Percentiles rank a stretch among this genome's conserved stretches.
phyloP scores from a whole-genome alignment of 495 filamentous ascomycete genomes.

The Cladorrhinum samala region DNA sequence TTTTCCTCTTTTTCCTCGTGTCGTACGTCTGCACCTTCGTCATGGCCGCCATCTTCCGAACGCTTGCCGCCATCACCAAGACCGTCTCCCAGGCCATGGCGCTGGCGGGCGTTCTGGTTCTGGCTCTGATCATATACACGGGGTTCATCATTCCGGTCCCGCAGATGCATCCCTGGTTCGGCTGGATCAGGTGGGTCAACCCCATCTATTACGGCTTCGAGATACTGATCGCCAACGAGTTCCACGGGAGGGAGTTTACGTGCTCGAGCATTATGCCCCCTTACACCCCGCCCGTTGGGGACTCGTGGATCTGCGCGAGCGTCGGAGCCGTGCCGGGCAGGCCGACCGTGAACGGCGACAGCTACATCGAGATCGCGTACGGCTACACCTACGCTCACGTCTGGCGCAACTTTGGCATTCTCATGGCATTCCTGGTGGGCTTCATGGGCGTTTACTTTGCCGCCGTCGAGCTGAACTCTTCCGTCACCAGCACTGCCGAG shows the following conservation, averaged over 20 bases:
- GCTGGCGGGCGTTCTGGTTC: conserved; percentile 61
- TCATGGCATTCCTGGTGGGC: conserved; percentile 60
- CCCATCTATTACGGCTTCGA: conserved; percentile 76
- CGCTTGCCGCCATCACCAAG: conserved; percentile 60
- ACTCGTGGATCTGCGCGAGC: conserved; percentile 51
- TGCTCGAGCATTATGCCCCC: conserved; percentile 40
- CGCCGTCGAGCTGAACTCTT: conserved; percentile 49
- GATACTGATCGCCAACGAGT: conserved; percentile 64
- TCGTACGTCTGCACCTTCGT: conserved; percentile 49
- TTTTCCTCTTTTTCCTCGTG: conserved; percentile 59
- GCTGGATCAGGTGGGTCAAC: conserved; percentile 77
- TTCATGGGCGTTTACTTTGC: conserved; percentile 64
- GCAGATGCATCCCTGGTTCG: conserved; percentile 75
- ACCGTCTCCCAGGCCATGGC: conserved; percentile 69
- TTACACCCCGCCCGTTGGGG: conserved; percentile 25
- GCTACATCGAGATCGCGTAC: conserved; percentile 55
- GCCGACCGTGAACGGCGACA: conserved; percentile 50
- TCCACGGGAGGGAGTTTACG: conserved; percentile 46
- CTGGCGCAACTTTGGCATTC: conserved; percentile 75
- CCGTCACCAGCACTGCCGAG: conserved; percentile 22
- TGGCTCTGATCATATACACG: conserved; percentile 71
- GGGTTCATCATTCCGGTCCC: conserved; percentile 69
- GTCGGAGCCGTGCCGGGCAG: conserved; percentile 45
- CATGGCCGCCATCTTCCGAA: conserved; percentile 58
- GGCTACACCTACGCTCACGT: conserved; percentile 56